Evolutionary conservation across 768 basidiomycete genomes (phyloP).

Genomic region (Porpolomopsis calyptriformis): DNA sequence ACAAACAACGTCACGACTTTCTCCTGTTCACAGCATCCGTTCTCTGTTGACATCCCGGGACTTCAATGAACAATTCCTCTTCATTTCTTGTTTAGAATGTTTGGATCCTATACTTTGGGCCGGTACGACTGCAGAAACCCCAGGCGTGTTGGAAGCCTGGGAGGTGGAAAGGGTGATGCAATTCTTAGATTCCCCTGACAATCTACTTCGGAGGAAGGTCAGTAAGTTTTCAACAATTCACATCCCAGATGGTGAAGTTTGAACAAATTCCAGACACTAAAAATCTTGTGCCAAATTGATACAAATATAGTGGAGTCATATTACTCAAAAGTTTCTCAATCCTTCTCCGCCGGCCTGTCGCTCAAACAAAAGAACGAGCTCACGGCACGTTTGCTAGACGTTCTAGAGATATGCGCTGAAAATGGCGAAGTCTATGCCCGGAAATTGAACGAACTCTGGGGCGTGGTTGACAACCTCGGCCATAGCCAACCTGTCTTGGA

Average conservation of each 20-base stretch:
- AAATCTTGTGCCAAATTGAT: slow-evolving; percentile 50
- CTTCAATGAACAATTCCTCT: slow-evolving; percentile 54
- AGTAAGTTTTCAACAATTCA: slow-evolving; percentile 9
- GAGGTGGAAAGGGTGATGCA: slow-evolving; percentile 69
- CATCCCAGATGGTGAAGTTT: slow-evolving; percentile 3
- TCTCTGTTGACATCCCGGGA: slow-evolving; percentile 46
- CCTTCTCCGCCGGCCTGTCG: slow-evolving; percentile 23
- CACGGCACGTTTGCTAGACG: slow-evolving; percentile 41
- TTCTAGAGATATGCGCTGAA: slow-evolving; percentile 34
- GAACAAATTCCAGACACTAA: slow-evolving; percentile 42
- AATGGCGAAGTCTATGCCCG: slow-evolving; percentile 53
- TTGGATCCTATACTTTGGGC: slow-evolving; percentile 58
- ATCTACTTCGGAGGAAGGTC: slow-evolving; percentile 49
- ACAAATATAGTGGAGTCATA: slow-evolving; percentile 44
- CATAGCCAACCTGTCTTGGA: slow-evolving; percentile 39
- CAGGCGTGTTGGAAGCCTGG: slow-evolving; percentile 51
- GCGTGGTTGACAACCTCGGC: slow-evolving; percentile 24
- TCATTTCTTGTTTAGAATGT: slow-evolving; percentile 52
- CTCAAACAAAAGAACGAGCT: slow-evolving; percentile 31
- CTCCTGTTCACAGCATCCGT: slow-evolving; percentile 40
- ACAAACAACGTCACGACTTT: slow-evolving; percentile 18
- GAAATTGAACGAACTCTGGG: slow-evolving; percentile 34
- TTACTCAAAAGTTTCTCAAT: slow-evolving; percentile 34
- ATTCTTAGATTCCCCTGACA: slow-evolving; percentile 51
- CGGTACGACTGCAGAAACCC: slow-evolving; percentile 40